phyloP scores from a whole-genome alignment of 2,329 filamentous ascomycete species.

The Aspergillus awamori region DNA sequence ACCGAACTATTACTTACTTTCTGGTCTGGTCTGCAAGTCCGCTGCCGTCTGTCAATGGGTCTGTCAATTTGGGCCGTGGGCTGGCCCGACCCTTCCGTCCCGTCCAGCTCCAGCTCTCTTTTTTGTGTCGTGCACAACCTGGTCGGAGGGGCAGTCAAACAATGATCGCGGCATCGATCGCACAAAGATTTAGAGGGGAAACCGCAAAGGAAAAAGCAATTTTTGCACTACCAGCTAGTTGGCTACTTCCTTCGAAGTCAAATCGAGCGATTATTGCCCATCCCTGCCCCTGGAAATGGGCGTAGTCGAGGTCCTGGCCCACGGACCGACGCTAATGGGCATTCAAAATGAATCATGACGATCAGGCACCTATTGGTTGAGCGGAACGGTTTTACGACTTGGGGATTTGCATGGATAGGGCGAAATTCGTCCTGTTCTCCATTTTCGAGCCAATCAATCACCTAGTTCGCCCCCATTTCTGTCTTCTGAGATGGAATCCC shows the following conservation, averaged over 20 bases:
- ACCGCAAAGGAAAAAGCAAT: background rate
- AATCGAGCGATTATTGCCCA: background rate
- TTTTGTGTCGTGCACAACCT: conserved; percentile 13
- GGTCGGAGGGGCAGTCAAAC: conserved; percentile 6
- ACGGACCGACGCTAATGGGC: conserved; percentile 10
- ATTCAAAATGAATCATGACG: conserved; percentile 27
- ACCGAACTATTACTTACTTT: conserved; percentile 17
- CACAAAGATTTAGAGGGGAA: conserved; percentile 4
- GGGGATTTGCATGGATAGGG: conserved; percentile 28
- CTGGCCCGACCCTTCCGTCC: conserved; percentile 43
- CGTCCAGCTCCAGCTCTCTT: conserved; percentile 28
- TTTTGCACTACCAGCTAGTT: background rate
- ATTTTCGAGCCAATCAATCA: conserved; percentile 34
- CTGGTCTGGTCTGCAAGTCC: background rate
- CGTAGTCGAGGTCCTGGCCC: conserved; percentile 5
- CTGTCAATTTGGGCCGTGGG: conserved; percentile 13
- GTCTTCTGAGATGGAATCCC: conserved; percentile 31
- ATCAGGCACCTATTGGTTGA: conserved; percentile 26
- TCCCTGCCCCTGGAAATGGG: conserved; percentile 9
- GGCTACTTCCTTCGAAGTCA: background rate
- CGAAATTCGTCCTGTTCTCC: conserved; percentile 20
- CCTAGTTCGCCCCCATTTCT: conserved; percentile 29
- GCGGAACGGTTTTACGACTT: conserved; percentile 27
- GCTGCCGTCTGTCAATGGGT: background rate
- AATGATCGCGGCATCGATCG: background rate